Evolutionary conservation across 2,329 filamentous ascomycete species (phyloP), one percentile per base, ranked within the genome.

Genomic region (Bipolaris bicolor): DNA sequence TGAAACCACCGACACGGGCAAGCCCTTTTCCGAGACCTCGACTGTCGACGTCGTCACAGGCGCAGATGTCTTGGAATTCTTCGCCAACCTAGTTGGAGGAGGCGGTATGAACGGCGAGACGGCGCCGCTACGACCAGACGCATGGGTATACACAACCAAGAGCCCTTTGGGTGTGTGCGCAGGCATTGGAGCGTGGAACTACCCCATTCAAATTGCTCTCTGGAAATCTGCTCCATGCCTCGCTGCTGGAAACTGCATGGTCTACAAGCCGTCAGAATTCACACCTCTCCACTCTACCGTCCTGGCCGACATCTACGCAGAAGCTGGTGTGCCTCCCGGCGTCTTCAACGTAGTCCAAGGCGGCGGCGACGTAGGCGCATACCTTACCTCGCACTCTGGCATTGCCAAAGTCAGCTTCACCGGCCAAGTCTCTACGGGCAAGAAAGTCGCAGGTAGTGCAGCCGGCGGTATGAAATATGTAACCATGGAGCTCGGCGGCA

Each of bases 331-430:
- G 1, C 92, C 91, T 1, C 83, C 88, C 0, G 91, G 92, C 57
- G 91, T 94, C 41, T 96, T 96, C 83, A 96, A 94, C 66, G 89
- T 96, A 34, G 84, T 96, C 45, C 90, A 95, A 71, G 91, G 92
- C 52, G 88, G 87, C 44, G 91, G 90, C 18, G 87, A 89, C 9
- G 89, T 92, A 5, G 92, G 92, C 45, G 88, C 87, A 40, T 88
- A 89, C 66, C 81, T 96, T 37, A 91, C 90, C 2, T 79, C 85
- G 3, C 91, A 96, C 73, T 84, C 86, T 0, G 80, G 78, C 47
- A 88, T 96, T 68, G 88, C 90, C 59, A 96, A 96, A 79, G 91
- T 96, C 68, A 92, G 89, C 71, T 96, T 96, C 79, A 96, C 92
- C 0, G 92, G 92, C 16, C 91, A 96, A 73, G 91, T 96, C 24